Base-by-base conservation (phyloP, 2,329 filamentous ascomycete genomes). In the Davidsoniella eucalypti region DNA sequence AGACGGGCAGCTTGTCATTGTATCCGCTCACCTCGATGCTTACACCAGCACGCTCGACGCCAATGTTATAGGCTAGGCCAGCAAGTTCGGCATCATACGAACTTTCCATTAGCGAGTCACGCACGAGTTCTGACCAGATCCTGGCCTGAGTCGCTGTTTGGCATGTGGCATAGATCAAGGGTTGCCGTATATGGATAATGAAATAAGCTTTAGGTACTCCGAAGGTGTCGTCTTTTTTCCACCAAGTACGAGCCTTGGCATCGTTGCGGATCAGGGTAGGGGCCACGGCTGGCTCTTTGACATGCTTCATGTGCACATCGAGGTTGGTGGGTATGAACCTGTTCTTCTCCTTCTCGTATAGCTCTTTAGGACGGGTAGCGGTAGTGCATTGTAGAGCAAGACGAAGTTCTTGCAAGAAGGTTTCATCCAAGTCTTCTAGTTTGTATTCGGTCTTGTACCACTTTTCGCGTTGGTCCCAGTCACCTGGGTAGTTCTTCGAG, bases 381-480 rank as follows among this genome's bases (percentile, higher is more conserved):
- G 72, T 65, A 1, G 75, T 67, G 41, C 73, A 73, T 1, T 75
- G 65, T 26, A 76, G 71, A 1, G 86, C 85, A 53, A 73, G 66
- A 49, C 75, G 71, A 54, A 95, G 72, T 47, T 86, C 80, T 9
- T 71, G 67, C 62, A 94, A 69, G 57, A 95, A 81, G 16, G 87
- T 79, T 12, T 72, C 61, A 0, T 88, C 80, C 36, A 98, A 84
- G 60, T 79, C 82, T 61, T 93, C 84, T 29, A 81, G 74, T 55
- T 79, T 84, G 66, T 95, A 94, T 60, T 96, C 88, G 0, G 92
- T 98, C 7, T 90, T 90, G 58, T 98, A 98, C 92, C 92, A 98
- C 61, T 88, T 87, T 68, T 98, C 92, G 61, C 84, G 93, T 62
- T 81, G 68, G 56, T 93, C 75, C 85, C 87, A 95, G 47, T 78